Percentiles rank a stretch among this genome's conserved stretches.
Evolutionary conservation across 1,284 basidiomycete genomes (phyloP).

Genomic region (Leccinum pachyderme): DNA sequence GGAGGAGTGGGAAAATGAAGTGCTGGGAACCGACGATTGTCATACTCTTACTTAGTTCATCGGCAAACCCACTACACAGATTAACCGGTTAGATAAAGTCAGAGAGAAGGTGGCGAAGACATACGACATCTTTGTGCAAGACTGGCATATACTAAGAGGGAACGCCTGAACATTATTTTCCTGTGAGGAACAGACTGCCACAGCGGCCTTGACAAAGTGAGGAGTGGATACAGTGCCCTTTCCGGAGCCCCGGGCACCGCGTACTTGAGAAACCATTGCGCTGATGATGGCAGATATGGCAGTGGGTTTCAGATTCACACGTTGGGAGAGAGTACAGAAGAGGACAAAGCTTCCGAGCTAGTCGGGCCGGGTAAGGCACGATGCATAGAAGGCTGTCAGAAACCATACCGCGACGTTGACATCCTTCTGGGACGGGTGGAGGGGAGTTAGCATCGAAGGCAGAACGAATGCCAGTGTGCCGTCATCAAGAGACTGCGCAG

Average conservation of each 20-base stretch:
- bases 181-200: constrained; percentile 31
- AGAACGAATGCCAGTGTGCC: constrained; percentile 60
- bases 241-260: constrained; percentile 17
- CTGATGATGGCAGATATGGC: constrained; percentile 59
- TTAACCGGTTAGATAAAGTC: background rate
- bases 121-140: constrained; percentile 30
- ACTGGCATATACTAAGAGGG: constrained; percentile 13
- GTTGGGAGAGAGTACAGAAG: constrained; percentile 64
- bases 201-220: constrained; percentile 27
- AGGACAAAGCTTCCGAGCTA: constrained; percentile 76
- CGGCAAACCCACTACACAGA: constrained; percentile 44
- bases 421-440: constrained; percentile 42
- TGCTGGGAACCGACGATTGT: constrained; percentile 57
- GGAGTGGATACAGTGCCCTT: constrained; percentile 20
- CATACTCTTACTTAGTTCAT: constrained; percentile 44
- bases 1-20: constrained; percentile 54
- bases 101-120: constrained; percentile 6
- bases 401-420: constrained; percentile 54
- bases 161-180: constrained; percentile 16
- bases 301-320: constrained; percentile 51
- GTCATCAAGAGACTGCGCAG: constrained; percentile 56
- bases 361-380: background rate
- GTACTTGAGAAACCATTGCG: constrained; percentile 52
- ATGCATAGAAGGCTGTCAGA: background rate
- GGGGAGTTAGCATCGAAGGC: constrained; percentile 57